These are phyloP conservation scores for Ambrosiella xylebori DNA, from an alignment of 2,329 filamentous ascomycete species.

Conservation along the genomic window DNA sequence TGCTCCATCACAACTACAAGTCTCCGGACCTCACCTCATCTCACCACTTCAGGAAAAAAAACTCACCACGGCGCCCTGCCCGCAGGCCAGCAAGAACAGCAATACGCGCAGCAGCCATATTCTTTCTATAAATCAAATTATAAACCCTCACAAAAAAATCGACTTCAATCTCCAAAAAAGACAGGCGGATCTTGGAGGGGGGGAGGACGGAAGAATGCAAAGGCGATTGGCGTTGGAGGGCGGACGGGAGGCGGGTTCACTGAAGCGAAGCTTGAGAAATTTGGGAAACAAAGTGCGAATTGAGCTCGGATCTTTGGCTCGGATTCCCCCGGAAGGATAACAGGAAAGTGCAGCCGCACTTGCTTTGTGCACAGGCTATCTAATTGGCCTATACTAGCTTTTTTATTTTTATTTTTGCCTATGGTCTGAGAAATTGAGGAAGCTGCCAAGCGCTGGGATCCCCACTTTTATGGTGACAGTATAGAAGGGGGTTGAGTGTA, in stretches of 20 bases:
- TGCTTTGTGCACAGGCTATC: neutral
- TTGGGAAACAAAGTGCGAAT: neutral
- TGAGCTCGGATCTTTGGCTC: constrained; percentile 6
- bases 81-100: constrained; percentile 12
- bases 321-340: constrained; percentile 12
- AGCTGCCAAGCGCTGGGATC: no score
- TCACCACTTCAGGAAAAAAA: neutral
- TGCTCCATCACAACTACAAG: neutral
- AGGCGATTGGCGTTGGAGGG: no score
- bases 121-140: neutral
- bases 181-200: neutral
- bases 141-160: neutral
- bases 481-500: no score
- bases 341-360: constrained; percentile 11
- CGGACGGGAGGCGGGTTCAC: no score
- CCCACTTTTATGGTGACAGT: no score
- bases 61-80: constrained; percentile 12
- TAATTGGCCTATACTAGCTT: neutral
- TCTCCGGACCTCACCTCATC: neutral
- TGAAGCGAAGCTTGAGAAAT: neutral
- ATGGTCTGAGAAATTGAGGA: no score
- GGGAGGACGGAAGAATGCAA: neutral
- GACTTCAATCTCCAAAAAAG: neutral
- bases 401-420: no score
- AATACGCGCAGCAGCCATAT: constrained; percentile 12